These are phyloP conservation scores for Pichia sp. DNA, from an alignment of 1,139 yeast species.

Conservation along the genomic window DNA sequence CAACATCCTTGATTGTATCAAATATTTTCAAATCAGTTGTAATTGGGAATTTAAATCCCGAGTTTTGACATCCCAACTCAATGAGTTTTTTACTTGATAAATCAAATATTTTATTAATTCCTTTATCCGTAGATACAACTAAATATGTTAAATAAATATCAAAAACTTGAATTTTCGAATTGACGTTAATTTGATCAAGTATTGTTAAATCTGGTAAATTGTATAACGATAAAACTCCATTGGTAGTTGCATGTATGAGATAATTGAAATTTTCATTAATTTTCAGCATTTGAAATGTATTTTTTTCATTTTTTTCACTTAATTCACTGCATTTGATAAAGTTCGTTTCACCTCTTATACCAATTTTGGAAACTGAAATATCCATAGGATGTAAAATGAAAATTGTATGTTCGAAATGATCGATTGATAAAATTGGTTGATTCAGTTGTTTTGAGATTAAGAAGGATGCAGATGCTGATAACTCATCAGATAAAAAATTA, in stretches of 20 bases:
- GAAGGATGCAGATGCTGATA: background rate
- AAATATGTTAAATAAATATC: conserved; percentile 9
- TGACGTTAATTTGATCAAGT: background rate
- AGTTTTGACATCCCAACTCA: conserved; percentile 52
- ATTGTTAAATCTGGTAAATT: conserved; percentile 15
- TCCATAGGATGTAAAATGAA: conserved; percentile 4
- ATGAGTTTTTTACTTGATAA: conserved; percentile 32
- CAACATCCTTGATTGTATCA: conserved; percentile 39
- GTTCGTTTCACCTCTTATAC: background rate
- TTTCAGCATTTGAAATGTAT: conserved; percentile 1
- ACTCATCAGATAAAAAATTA: background rate
- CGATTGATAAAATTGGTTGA: conserved; percentile 1
- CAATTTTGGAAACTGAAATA: background rate
- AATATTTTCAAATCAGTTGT: conserved; percentile 54
- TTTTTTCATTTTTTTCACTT: background rate
- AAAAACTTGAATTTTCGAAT: conserved; percentile 12
- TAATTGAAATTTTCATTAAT: conserved; percentile 4
- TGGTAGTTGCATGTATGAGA: conserved; percentile 1
- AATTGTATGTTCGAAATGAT: conserved; percentile 1
- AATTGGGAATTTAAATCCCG: conserved; percentile 63
- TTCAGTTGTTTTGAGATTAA: background rate
- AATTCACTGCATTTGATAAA: background rate
- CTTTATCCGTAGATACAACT: conserved; percentile 11
- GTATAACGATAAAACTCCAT: conserved; percentile 4
- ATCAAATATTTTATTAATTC: conserved; percentile 40